Base-by-base conservation (phyloP, 2,329 filamentous ascomycete species). In the Gyromitra esculenta region DNA sequence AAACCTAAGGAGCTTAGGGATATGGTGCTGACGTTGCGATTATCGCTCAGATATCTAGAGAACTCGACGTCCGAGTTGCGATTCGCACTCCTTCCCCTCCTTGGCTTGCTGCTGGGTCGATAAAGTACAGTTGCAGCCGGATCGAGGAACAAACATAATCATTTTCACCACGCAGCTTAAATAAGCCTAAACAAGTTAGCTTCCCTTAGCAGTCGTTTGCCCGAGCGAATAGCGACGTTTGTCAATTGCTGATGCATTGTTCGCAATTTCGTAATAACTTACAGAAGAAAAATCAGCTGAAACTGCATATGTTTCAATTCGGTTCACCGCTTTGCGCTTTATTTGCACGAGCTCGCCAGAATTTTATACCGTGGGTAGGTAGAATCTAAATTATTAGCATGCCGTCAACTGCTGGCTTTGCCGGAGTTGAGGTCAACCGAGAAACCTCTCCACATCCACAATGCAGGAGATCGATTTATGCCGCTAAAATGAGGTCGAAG, bases 121-220 rank as follows among this genome's bases (percentile, higher is more conserved):
- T 67, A 67, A 57, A 67, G 50, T 67, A 67, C 64, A 67, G 64
- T 25, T 67, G 18, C 18, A 67, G 21, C 70, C 60, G 31, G n/a
- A 73, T 73, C 41, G 71, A 21, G 63, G 63, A 52, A 43, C 13
- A 41, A 45, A 31, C 41, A 18, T 59, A 45, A 52, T 25, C 5
- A 13, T 62, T 52, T 50, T 69, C 63, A 69, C 64, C 63, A 54
- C 71, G 31, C n/a, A 62, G 21, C 8, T 37, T 21, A 50, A 37
- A 41, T 39, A 50, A 25, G 39, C 25, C 52, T 56, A 31, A 31
- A 56, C 52, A 21, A 21, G 3, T 35, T 13, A 15, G 15, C 48
- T 35, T 50, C 41, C 25, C 70, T 62, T 66, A 54, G 60, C 35
- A 39, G 57, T 71, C 45, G 59, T 64, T 62, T 45, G n/a, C 6